Evolutionary conservation across 768 basidiomycete species (phyloP).

Genomic region (Rhodosporidiobolus odoratus): DNA sequence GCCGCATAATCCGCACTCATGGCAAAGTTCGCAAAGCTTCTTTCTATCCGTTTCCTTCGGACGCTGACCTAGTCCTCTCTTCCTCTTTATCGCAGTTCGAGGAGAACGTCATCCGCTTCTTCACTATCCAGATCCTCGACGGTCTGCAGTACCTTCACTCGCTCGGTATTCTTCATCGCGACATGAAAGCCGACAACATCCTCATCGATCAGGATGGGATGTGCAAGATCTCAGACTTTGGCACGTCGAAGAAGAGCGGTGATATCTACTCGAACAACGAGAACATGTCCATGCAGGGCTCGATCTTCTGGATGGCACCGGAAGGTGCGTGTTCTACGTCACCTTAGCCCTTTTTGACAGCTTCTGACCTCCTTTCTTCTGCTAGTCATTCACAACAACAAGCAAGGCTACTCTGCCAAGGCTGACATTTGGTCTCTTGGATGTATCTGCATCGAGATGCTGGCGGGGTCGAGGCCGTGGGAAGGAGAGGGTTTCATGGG

Average conservation of each 20-base stretch:
- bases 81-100: constrained; percentile 55
- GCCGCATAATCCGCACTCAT: constrained; percentile 79
- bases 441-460: constrained; percentile 98
- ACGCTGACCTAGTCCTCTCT: not conserved
- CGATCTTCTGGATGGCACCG: constrained; percentile 99
- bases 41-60: not conserved
- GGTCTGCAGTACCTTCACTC: constrained; percentile 91
- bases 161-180: constrained; percentile 85
- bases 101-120: constrained; percentile 84
- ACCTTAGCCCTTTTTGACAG: not conserved
- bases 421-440: constrained; percentile 94
- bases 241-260: constrained; percentile 87
- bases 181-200: constrained; percentile 97
- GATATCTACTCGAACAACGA: constrained; percentile 68
- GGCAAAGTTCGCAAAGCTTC: constrained; percentile 56
- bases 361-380: constrained; percentile 7
- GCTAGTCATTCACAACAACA: constrained; percentile 66
- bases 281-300: constrained; percentile 85
- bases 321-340: constrained; percentile 60
- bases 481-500: constrained; percentile 79
- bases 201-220: constrained; percentile 84
- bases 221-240: constrained; percentile 98
- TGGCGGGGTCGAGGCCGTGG: constrained; percentile 95
- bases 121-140: constrained; percentile 81
- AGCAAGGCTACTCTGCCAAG: constrained; percentile 85